Evolutionary conservation across 2,329 filamentous ascomycete genomes (phyloP).

Genomic region (Ophiostoma sp.): DNA sequence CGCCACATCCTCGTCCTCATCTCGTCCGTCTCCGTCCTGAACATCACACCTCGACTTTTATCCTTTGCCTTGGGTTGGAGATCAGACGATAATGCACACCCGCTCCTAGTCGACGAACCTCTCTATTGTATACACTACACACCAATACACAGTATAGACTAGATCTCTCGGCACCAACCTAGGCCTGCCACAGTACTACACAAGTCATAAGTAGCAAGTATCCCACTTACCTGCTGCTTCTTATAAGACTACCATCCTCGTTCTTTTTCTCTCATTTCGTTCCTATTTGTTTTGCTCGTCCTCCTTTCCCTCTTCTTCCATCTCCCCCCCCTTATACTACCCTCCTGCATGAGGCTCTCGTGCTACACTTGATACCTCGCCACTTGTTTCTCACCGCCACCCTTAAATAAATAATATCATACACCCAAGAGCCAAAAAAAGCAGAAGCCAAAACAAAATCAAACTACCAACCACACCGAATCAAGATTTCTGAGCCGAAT

Average conservation of each 20-base stretch:
- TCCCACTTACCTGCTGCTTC: neutral
- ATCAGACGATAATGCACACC: constrained; percentile 44
- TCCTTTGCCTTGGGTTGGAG: constrained; percentile 37
- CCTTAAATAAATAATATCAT: neutral
- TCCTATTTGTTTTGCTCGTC: neutral
- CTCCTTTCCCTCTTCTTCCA: neutral
- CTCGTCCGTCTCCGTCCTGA: neutral
- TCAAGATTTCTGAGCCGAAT: neutral
- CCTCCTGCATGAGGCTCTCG: neutral
- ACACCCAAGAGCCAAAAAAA: neutral
- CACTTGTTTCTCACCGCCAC: constrained; percentile 8
- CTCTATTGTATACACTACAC: neutral
- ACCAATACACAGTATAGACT: constrained; percentile 18
- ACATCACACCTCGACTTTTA: constrained; percentile 17
- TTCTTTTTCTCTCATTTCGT: neutral
- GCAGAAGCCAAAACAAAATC: neutral
- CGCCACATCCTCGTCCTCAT: neutral
- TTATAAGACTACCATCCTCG: neutral
- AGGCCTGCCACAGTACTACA: neutral
- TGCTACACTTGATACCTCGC: neutral
- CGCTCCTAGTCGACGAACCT: neutral
- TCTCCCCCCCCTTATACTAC: neutral
- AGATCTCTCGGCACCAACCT: constrained; percentile 31
- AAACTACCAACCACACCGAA: neutral
- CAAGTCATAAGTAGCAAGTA: neutral